Base-by-base conservation (phyloP, 225 moss, liverwort and hornwort genomes). In the Pleurozium schreberi region DNA sequence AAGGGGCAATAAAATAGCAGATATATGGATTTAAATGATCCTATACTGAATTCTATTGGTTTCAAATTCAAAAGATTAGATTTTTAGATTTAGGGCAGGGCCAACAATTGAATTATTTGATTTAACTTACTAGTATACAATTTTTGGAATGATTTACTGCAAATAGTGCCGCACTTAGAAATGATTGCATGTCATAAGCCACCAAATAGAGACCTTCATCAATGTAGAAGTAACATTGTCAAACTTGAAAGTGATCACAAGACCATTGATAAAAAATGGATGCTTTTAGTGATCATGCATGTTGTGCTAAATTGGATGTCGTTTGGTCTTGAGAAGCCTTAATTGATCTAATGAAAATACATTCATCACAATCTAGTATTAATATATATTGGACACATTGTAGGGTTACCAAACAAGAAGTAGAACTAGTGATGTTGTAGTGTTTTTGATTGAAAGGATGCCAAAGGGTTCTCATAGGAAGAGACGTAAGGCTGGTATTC, bases 151-250 rank as follows among this genome's bases (percentile, higher is more conserved):
- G 36, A 68, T 13, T n/a, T 4, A 21, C 2, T 68, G 2, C 5
- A n/a, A 7, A 68, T 22, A 7, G 22, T 2, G 12, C 0, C 7
- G 4, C 22, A 68, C 0, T 68, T 1, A 6, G 0, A n/a, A 3
- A n/a, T 12, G 38, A 67, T 67, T 3, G 1, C 11, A 21, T 3
- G 11, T 38, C 2, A 38, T 3, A 67, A 21, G 67, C 38, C 21
- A 38, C 38, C 11, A 67, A 38, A 38, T 6, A 6, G 6, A 21
- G 20, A 1, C 12, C 31, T 38, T 38, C 5, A 38, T 38, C 38
- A 67, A 67, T 21, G 10, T 11, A 20, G 3, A 18, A 67, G 23
- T 60, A 11, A 60, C 26, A 60, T 60, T 3, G 1, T 67, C 9
- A 67, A 38, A 38, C 38, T 12, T 67, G 21, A 17, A 6, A 11